These are phyloP conservation scores for Fusarium verrucosum DNA, from an alignment of 2,329 filamentous ascomycete species.

Conservation along the genomic window DNA sequence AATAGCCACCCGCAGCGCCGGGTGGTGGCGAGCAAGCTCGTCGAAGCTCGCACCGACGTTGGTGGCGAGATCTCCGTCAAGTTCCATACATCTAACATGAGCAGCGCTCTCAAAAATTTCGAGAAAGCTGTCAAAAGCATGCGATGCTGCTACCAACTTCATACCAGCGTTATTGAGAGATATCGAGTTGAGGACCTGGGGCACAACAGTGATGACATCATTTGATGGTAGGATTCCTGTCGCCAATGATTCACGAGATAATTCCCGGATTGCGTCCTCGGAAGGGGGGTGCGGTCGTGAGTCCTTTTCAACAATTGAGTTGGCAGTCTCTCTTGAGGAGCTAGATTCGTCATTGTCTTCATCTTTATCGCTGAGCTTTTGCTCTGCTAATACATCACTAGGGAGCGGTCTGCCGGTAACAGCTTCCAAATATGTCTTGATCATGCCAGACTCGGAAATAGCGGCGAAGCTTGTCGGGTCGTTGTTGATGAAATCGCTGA, in stretches of 20 bases:
- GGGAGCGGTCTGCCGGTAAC: constrained; percentile 68
- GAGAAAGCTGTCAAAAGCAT: constrained; percentile 85
- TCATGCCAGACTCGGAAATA: constrained; percentile 92
- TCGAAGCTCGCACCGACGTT: constrained; percentile 88
- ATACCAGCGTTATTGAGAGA: constrained; percentile 89
- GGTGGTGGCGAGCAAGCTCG: constrained; percentile 93
- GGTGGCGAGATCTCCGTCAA: constrained; percentile 73
- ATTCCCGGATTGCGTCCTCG: constrained; percentile 58
- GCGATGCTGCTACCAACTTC: constrained; percentile 84
- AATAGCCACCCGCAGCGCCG: constrained; percentile 80
- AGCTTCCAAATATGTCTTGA: constrained; percentile 84
- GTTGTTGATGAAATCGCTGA: constrained; percentile 98
- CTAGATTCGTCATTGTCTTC: constrained; percentile 49
- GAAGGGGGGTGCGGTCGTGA: constrained; percentile 63
- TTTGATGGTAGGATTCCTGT: constrained; percentile 83
- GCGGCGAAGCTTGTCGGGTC: constrained; percentile 97
- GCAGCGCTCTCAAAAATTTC: constrained; percentile 95
- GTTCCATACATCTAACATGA: constrained; percentile 85
- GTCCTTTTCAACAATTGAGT: constrained; percentile 50
- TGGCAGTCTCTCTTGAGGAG: constrained; percentile 53
- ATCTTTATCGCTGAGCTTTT: constrained; percentile 46
- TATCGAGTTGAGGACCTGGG: constrained; percentile 90
- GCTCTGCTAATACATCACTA: constrained; percentile 43
- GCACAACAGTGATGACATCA: constrained; percentile 88
- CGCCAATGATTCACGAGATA: constrained; percentile 61